Evolutionary conservation across 139 green algal species (phyloP), one percentile per base, ranked within the genome.

Genomic region (Chlamydomonas eustigma): DNA sequence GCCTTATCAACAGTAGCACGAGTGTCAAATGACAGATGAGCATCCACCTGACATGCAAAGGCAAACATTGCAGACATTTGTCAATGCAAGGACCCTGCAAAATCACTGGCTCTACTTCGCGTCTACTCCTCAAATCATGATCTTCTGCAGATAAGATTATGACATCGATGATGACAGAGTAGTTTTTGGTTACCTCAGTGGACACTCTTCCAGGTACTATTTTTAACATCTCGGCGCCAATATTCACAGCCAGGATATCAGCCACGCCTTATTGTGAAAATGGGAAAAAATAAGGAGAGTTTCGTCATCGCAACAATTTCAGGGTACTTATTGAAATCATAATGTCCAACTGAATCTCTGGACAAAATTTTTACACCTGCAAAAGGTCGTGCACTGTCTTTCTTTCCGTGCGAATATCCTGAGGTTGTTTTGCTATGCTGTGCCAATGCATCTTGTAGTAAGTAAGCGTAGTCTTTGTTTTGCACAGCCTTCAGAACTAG

Each of bases 401-500:
- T n/a, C n/a, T n/a, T n/a, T n/a, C n/a, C n/a, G n/a, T n/a, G n/a
- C n/a, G n/a, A n/a, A n/a, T n/a, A n/a, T n/a, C n/a, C n/a, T n/a
- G n/a, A n/a, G n/a, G n/a, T n/a, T n/a, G n/a, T n/a, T n/a, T n/a
- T n/a, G 34, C 35, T 80, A 76, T 86, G 71, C 36, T 75, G n/a
- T 0, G 85, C 74, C 25, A 94, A 64, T 0, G 90, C 89, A 2
- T 91, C 78, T 1, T 86, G 44, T 38, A 96, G 64, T 64, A 86
- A 86, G 71, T 79, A 83, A 1, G 78, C 64, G 58, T 96, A 94
- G 64, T 92, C 84, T 0, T 81, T 79, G 24, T 86, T 76, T 70
- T 92, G 81, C 37, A 92, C 79, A 2, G 91, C 91, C 77, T 95
- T 94, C 64, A 89, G 81, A 25, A 94, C 78, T 38, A 95, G 84